Conservation (phyloP, 106 monocot genomes). For the Vanilla planifolia region DNA sequence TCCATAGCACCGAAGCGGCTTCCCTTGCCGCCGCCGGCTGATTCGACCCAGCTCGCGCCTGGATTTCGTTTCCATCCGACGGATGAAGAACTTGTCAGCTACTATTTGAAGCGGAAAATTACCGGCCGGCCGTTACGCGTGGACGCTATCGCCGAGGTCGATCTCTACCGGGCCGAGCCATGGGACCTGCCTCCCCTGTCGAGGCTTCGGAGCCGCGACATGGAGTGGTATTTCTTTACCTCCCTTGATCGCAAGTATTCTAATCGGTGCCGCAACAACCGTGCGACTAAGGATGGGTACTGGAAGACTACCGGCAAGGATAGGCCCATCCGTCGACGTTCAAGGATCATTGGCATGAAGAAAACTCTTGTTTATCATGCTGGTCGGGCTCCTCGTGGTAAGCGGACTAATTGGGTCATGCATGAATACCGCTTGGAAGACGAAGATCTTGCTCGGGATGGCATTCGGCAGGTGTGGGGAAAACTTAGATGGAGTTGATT, state of each 20-base stretch:
- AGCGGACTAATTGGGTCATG: conserved; percentile 90
- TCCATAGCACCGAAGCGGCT: conserved; percentile 1
- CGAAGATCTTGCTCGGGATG: conserved; percentile 12
- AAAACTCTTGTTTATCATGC: conserved; percentile 77
- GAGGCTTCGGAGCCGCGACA: conserved; percentile 53
- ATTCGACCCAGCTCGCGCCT: conserved; percentile 30
- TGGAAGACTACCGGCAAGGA: conserved; percentile 98
- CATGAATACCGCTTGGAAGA: conserved; percentile 84
- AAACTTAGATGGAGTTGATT: neutral
- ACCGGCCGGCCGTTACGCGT: conserved; percentile 30
- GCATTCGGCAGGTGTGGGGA: conserved; percentile 15
- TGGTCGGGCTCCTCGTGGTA: conserved; percentile 62
- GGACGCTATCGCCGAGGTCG: conserved; percentile 57
- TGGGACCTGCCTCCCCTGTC: conserved; percentile 67
- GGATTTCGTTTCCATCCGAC: conserved; percentile 79
- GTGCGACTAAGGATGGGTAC: conserved; percentile 59
- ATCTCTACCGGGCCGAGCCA: conserved; percentile 60
- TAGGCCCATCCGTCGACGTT: conserved; percentile 25
- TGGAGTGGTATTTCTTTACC: conserved; percentile 87
- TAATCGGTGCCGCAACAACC: conserved; percentile 57
- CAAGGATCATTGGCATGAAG: conserved; percentile 56
- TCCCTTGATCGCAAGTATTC: conserved; percentile 63
- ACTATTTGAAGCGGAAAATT: conserved; percentile 58
- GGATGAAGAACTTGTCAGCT: conserved; percentile 69
- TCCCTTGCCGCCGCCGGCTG: neutral